Base-by-base conservation (phyloP, 768 basidiomycete species). In the Suillus ampliporus region DNA sequence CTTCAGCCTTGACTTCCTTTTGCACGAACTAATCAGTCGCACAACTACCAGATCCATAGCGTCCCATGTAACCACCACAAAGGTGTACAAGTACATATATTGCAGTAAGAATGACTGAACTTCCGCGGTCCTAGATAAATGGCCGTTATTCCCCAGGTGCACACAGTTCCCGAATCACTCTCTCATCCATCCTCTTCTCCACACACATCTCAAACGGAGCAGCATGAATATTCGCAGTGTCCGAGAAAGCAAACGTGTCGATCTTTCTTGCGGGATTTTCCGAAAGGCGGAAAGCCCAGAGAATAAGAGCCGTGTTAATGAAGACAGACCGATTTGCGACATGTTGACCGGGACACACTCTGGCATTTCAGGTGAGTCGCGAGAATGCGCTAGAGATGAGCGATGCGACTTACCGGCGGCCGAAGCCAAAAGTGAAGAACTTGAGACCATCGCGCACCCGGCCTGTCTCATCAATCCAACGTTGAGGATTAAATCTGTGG, bases 1-100 rank as follows among this genome's bases (percentile, higher is more conserved):
- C 92, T 62, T 92, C 90, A 71, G 90, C 86, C 63, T 85, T 82
- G 19, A 83, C 85, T 66, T 91, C 89, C 64, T 89, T 82, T 41
- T 75, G 76, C 2, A 81, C 78, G n/a, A n/a, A n/a, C n/a, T n/a
- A n/a, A n/a, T n/a, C 37, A 3, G 13, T 3, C 13, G 13, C 37
- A 14, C 13, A 21, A 11, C 43, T 19, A 43, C 43, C 41, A n/a
- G n/a, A n/a, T n/a, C n/a, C n/a, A 46, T n/a, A 21, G 44, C n/a
- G 11, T 5, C n/a, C 10, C 21, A 11, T 21, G 14, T n/a, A 21
- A 11, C 21, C 44, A 9, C 11, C n/a, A 13, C 38, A 40, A 15
- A 40, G 38, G 13, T 11, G 6, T 37, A 37, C n/a, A 37, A 37
- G 37, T 9, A 13, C 37, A 37, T 9, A 11, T 11, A 37, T 9